Base-by-base conservation (phyloP, 192 early-diverging fungal genomes). In the Gigaspora rosea region DNA sequence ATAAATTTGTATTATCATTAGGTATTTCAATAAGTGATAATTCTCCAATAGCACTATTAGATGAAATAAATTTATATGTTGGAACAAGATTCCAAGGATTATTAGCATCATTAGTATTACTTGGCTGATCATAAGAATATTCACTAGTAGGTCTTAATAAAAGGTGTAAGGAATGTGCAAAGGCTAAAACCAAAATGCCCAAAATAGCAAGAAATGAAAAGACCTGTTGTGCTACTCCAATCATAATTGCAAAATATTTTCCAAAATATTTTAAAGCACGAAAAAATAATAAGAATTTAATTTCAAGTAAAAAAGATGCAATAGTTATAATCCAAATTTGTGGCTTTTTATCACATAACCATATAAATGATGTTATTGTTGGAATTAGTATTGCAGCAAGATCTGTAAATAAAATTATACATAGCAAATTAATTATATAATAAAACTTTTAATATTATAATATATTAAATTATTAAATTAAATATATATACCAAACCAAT, bases 401-500 rank as follows among this genome's bases (percentile, higher is more conserved):
- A 62, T 62, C 22, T 62, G 22, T 33, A 62, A 12, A 12, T 32
- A 62, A 35, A 62, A 2, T 32, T 32, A 33, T 27, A n/a, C n/a
- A n/a, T n/a, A 33, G 2, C 7, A 0, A 41, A 41, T 41, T 41
- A 41, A 41, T 41, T 41, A 41, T 41, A 41, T 41, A 41, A 41
- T 41, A 41, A n/a, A 41, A 41, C 41, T 6, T 41, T 41, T 7
- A 1, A 41, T 41, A 41, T 41, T 41, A 41, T 41, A 41, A 41
- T 7, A 41, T 7, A 11, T 13, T 3, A 27, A 32, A 22, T 22
- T 32, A 32, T 15, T 57, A 57, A n/a, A 57, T 61, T 62, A 33
- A 41, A 41, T 41, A 41, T 62, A 62, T 27, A 62, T 62, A 62
- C 59, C 59, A 27, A 62, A 62, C 13, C 20, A 62, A 62, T 62